phyloP scores from a whole-genome alignment of 2,329 filamentous ascomycete genomes.

The Colletotrichum cereale region DNA sequence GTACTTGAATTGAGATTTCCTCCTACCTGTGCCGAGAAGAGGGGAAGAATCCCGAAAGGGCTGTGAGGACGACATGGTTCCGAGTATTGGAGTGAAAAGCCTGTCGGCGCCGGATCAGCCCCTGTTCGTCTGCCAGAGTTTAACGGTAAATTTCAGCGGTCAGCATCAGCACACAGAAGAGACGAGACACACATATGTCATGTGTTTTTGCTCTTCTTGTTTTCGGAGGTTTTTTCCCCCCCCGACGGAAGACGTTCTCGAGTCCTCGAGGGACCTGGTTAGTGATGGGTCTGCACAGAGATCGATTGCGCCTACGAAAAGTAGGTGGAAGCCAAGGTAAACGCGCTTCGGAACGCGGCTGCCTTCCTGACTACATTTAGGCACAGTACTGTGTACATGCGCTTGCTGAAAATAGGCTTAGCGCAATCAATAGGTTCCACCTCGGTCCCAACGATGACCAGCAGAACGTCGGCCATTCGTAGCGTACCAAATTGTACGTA shows the following conservation, averaged over 20 bases:
- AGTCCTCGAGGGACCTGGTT: neutral
- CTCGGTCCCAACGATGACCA: conserved; percentile 18
- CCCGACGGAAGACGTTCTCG: neutral
- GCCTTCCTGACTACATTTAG: neutral
- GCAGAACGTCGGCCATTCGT: conserved; percentile 10
- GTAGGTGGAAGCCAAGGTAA: conserved; percentile 8
- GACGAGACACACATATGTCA: neutral
- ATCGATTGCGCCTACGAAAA: conserved; percentile 1
- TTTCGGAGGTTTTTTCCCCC: neutral
- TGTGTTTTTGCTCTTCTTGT: neutral
- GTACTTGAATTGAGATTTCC: conserved; percentile 82
- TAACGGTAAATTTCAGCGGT: neutral
- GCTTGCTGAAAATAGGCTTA: neutral
- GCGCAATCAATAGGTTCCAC: neutral
- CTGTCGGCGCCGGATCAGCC: neutral
- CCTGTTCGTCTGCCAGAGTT: conserved; percentile 6
- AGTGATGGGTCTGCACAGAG: neutral
- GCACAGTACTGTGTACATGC: neutral
- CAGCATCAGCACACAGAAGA: neutral
- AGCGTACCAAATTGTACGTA: neutral
- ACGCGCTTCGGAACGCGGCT: conserved; percentile 32
- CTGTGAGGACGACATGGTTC: conserved; percentile 40
- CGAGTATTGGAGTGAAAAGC: neutral
- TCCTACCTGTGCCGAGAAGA: conserved; percentile 18
- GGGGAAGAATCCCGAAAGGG: conserved; percentile 39